Conservation (phyloP, 75 land plant genomes). For the Adiantum capillusveneris region DNA sequence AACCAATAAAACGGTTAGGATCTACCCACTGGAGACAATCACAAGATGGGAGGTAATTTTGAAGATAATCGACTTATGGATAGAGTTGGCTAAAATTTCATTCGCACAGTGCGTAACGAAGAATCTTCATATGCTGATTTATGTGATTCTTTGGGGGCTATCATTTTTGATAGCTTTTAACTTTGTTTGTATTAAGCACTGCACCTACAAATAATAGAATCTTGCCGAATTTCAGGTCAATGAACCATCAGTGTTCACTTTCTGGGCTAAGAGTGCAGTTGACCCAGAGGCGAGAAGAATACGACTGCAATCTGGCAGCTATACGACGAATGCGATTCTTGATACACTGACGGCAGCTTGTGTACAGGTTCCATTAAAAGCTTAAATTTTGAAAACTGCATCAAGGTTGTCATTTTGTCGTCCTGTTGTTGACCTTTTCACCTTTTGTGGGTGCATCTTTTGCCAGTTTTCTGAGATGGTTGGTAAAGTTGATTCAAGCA, state of each 20-base stretch:
- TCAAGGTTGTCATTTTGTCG: neutral
- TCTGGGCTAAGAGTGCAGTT: slow-evolving; percentile 92
- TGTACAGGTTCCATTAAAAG: slow-evolving; percentile 76
- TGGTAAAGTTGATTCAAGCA: slow-evolving; percentile 36
- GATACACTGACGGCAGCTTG: slow-evolving; percentile 92
- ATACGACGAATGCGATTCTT: slow-evolving; percentile 75
- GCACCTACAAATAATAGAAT: too few species aligned
- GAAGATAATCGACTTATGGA: too few species aligned
- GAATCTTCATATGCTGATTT: too few species aligned
- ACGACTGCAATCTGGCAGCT: slow-evolving; percentile 76
- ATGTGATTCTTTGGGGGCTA: too few species aligned
- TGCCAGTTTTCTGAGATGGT: slow-evolving; percentile 84
- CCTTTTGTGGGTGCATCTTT: too few species aligned
- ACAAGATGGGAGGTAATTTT: slow-evolving; percentile 94
- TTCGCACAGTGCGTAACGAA: too few species aligned
- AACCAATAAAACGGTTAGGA: slow-evolving; percentile 52
- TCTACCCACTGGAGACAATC: slow-evolving; percentile 79
- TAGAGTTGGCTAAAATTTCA: too few species aligned
- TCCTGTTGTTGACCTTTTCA: neutral
- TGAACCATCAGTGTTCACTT: slow-evolving; percentile 67
- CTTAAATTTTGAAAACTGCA: too few species aligned
- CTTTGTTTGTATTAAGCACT: too few species aligned
- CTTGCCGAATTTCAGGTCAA: slow-evolving; percentile 27
- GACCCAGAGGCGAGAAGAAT: slow-evolving; percentile 81
- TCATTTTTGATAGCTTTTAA: too few species aligned